phyloP scores from a whole-genome alignment of 2,329 filamentous ascomycete species.

The Stemphylium lycopersici region DNA sequence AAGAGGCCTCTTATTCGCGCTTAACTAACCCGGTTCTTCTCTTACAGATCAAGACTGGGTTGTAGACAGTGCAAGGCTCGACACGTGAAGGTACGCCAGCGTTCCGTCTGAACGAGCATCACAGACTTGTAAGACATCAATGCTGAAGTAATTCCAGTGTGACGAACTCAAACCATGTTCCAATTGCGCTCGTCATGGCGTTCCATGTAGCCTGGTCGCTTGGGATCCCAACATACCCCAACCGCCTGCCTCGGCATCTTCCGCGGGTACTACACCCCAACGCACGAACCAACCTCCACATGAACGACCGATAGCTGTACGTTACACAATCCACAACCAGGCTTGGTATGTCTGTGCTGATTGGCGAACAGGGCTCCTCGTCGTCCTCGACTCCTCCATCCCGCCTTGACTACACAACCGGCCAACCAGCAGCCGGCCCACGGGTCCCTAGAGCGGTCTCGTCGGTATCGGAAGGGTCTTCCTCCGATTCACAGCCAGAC shows the following conservation, averaged over 20 bases:
- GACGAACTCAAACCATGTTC: slow-evolving; percentile 48
- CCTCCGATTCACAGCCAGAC: slow-evolving; percentile 37
- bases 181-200: slow-evolving; percentile 46
- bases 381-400: slow-evolving; percentile 18
- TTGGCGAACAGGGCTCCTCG: slow-evolving; percentile 14
- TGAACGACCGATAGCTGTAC: slow-evolving; percentile 26
- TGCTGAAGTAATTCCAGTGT: slow-evolving; percentile 37
- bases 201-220: slow-evolving; percentile 44
- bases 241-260: slow-evolving; percentile 16
- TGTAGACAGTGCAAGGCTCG: slow-evolving; percentile 47
- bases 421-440: no score
- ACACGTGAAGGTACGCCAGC: slow-evolving; percentile 45
- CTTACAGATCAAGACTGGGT: slow-evolving; percentile 31
- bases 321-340: slow-evolving; percentile 1
- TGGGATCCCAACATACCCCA: slow-evolving; percentile 28
- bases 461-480: slow-evolving; percentile 28
- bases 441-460: not conserved
- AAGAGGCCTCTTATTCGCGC: not conserved
- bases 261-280: slow-evolving; percentile 17
- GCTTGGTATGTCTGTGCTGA: slow-evolving; percentile 1
- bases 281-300: slow-evolving; percentile 17
- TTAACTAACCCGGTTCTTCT: not conserved
- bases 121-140: slow-evolving; percentile 3
- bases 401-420: slow-evolving; percentile 19
- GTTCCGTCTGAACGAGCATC: not conserved